These are phyloP conservation scores for Colletotrichum tabaci DNA, from an alignment of 2,329 filamentous ascomycete genomes.

Conservation along the genomic window DNA sequence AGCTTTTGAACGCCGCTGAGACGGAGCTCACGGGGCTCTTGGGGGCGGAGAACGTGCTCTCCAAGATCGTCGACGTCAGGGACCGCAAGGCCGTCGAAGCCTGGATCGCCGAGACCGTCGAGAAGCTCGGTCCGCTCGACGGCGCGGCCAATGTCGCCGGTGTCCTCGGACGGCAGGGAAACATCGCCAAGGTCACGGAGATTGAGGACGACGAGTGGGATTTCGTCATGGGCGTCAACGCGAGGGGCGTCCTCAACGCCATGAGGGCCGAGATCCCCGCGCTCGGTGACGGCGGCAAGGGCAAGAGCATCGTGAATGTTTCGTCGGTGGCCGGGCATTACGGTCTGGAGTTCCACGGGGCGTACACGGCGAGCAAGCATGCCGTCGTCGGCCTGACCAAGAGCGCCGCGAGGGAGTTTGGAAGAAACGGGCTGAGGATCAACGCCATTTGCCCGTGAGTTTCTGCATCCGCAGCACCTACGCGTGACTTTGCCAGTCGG, in stretches of 20 bases:
- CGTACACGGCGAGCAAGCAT: constrained; percentile 52
- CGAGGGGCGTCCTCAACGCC: constrained; percentile 65
- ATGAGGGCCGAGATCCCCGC: constrained; percentile 62
- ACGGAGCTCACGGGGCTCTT: constrained; percentile 18
- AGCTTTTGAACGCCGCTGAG: constrained; percentile 47
- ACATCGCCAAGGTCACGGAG: constrained; percentile 43
- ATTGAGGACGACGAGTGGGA: constrained; percentile 59
- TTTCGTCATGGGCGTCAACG: constrained; percentile 59
- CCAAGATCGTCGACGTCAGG: constrained; percentile 36
- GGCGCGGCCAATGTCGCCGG: constrained; percentile 59
- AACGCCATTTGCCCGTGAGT: constrained; percentile 50
- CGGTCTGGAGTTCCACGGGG: constrained; percentile 49
- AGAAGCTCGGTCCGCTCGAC: constrained; percentile 55
- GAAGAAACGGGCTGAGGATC: constrained; percentile 44
- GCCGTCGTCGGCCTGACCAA: constrained; percentile 50
- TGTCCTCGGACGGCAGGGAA: constrained; percentile 39
- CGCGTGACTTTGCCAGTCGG: neutral
- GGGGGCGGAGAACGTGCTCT: constrained; percentile 22
- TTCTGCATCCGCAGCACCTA: neutral
- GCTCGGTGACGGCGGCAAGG: constrained; percentile 50
- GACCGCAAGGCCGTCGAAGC: constrained; percentile 38
- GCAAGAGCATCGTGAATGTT: constrained; percentile 63
- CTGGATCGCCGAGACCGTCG: constrained; percentile 52
- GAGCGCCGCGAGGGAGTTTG: constrained; percentile 49
- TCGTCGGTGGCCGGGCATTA: constrained; percentile 57